Evolutionary conservation across 306 rosid genomes (phyloP).

Genomic region (Benincasa hispida): DNA sequence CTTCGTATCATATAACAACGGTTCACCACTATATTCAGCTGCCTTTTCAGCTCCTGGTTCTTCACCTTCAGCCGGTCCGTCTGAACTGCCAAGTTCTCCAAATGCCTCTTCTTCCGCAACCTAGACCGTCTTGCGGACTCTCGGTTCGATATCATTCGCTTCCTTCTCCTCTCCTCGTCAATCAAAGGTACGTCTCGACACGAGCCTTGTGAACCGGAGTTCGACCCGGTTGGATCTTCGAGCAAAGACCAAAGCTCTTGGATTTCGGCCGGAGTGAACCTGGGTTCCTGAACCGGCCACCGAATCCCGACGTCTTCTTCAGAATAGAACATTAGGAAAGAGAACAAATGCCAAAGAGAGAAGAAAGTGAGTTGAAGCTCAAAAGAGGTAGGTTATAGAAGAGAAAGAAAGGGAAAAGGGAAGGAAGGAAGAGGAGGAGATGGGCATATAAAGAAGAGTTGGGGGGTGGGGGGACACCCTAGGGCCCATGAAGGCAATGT

Average conservation of each 20-base stretch:
- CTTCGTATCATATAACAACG: background rate
- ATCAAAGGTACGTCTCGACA: background rate
- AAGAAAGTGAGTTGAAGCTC: background rate
- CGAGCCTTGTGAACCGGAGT: conserved; percentile 1
- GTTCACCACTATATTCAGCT: background rate
- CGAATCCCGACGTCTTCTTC: background rate
- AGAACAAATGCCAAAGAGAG: background rate
- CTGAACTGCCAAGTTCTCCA: conserved; percentile 3
- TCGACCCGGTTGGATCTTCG: background rate
- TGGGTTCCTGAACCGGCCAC: background rate
- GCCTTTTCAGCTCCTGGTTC: conserved; percentile 5
- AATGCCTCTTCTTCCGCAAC: conserved; percentile 10
- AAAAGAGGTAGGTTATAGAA: background rate
- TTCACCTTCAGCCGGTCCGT: conserved; percentile 1
- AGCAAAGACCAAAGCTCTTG: conserved; percentile 7
- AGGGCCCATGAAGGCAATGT: background rate
- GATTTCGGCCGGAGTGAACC: background rate
- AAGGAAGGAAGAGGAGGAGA: conserved; percentile 4
- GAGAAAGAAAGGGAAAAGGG: conserved; percentile 10
- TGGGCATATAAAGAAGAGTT: background rate
- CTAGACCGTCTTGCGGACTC: conserved; percentile 10
- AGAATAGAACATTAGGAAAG: background rate
- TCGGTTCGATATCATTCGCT: conserved; percentile 8
- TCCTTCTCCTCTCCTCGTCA: background rate
- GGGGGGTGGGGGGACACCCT: background rate